Base-by-base conservation (phyloP, 805 yeast species). In the Sugiyamaella boreocaroliniensis region DNA sequence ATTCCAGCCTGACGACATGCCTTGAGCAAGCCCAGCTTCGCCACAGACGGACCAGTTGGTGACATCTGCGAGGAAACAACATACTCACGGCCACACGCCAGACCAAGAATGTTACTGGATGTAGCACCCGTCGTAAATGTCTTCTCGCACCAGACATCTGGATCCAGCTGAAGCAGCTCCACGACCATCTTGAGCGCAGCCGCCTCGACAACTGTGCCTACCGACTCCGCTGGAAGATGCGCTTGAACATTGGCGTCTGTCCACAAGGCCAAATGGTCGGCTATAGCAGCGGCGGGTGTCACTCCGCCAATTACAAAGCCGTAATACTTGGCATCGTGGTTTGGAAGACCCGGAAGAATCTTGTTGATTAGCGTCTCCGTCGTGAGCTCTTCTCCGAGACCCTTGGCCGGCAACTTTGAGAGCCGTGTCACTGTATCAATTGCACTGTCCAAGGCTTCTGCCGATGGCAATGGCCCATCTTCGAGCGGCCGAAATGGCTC, bases 291-390 rank as follows among this genome's bases (percentile, higher is more conserved):
- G 19, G 62, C 62, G 10, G 64, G 64, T 9, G 64, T 60, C 10
- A 47, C 54, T 10, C 62, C 60, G 15, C 64, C 64, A 29, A 58
- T 58, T 20, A 60, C 64, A 40, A 60, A 57, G 2, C 64, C 64
- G 48, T 58, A 58, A 48, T 55, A 60, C n/a, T 47, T 43, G 4
- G 49, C 32, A 5, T 56, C 32, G 34, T 58, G 62, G 48, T 60
- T 53, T 15, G 55, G 47, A 40, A 56, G 41, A 6, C 52, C 61
- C 4, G 61, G 61, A 16, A 56, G 29, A 7, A 59, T 49, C 18
- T 37, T 41, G 40, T 44, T 40, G 2, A 51, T n/a, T n/a, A 55
- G 41, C 16, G 45, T 37, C 10, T 43, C 40, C 16, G 32, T 47
- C 14, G 41, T 37, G 16, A 29, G 18, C 5, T 49, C 52, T 20